Evolutionary conservation across 2,329 filamentous ascomycete genomes (phyloP).

Genomic region (Nannizzia gypsea): DNA sequence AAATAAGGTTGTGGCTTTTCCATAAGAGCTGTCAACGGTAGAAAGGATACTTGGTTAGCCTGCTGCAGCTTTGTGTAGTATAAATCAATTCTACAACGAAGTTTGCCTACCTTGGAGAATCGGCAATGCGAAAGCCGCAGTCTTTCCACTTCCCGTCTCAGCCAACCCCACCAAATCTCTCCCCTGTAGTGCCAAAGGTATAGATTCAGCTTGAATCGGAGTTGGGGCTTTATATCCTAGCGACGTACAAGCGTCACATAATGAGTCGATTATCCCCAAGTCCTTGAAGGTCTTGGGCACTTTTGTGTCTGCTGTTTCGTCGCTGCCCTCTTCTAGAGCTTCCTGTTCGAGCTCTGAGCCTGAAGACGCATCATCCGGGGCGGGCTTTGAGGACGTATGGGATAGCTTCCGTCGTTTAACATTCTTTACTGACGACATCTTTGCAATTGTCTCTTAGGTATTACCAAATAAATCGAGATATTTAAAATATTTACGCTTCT

Average conservation of each 20-base stretch:
- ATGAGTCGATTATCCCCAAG: slow-evolving; percentile 62
- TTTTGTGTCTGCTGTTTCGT: slow-evolving; percentile 2
- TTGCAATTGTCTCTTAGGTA: background rate
- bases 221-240: slow-evolving; percentile 79
- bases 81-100: background rate
- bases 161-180: slow-evolving; percentile 87
- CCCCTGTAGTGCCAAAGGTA: slow-evolving; percentile 66
- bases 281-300: slow-evolving; percentile 36
- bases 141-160: slow-evolving; percentile 93
- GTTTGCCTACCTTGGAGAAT: slow-evolving; percentile 55
- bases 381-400: slow-evolving; percentile 17
- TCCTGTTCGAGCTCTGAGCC: slow-evolving; percentile 13
- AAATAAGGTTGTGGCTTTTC: slow-evolving; percentile 77
- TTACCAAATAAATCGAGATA: background rate
- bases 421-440: slow-evolving; percentile 29
- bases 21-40: slow-evolving; percentile 49
- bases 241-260: slow-evolving; percentile 76
- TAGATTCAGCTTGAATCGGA: slow-evolving; percentile 75
- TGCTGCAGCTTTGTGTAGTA: background rate
- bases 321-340: slow-evolving; percentile 2
- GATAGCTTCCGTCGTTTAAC: slow-evolving; percentile 33
- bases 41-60: background rate
- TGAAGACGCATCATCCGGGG: slow-evolving; percentile 13
- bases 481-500: background rate
- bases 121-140: slow-evolving; percentile 83